Conservation (phyloP, 2,329 filamentous ascomycete genomes). For the Exophiala bonariae region DNA sequence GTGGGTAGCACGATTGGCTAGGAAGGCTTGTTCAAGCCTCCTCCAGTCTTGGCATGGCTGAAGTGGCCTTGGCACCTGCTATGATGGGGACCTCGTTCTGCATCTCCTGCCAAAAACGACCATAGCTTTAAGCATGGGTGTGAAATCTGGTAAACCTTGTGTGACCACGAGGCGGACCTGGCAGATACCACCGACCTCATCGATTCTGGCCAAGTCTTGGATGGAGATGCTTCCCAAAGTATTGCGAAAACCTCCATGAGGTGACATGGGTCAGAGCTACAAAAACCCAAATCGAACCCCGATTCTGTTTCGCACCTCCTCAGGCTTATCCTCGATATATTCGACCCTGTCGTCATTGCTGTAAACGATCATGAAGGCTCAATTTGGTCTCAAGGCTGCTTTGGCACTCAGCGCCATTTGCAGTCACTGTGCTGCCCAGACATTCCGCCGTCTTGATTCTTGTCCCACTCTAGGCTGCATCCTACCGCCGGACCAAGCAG, state of each 20-base stretch:
- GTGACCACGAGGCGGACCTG: constrained; percentile 7
- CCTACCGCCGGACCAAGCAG: constrained; percentile 64
- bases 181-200: background rate
- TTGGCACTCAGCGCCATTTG: constrained; percentile 19
- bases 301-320: background rate
- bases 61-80: constrained; percentile 9
- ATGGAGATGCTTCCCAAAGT: background rate
- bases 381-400: constrained; percentile 14
- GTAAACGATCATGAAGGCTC: constrained; percentile 9
- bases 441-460: constrained; percentile 56
- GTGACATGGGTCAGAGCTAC: constrained; percentile 11
- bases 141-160: constrained; percentile 7
- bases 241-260: background rate
- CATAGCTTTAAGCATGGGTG: background rate
- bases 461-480: constrained; percentile 59
- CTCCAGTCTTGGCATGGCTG: constrained; percentile 9
- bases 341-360: background rate
- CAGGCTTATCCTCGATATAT: constrained; percentile 5
- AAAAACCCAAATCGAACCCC: constrained; percentile 1
- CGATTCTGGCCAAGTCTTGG: background rate
- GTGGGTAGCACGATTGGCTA: constrained; percentile 19
- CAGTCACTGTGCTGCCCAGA: constrained; percentile 43
- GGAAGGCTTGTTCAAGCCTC: constrained; percentile 2
- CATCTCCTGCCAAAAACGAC: constrained; percentile 12
- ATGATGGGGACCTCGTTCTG: constrained; percentile 2